Conservation (phyloP, 768 basidiomycete genomes). For the Rhizopogon salebrosus region DNA sequence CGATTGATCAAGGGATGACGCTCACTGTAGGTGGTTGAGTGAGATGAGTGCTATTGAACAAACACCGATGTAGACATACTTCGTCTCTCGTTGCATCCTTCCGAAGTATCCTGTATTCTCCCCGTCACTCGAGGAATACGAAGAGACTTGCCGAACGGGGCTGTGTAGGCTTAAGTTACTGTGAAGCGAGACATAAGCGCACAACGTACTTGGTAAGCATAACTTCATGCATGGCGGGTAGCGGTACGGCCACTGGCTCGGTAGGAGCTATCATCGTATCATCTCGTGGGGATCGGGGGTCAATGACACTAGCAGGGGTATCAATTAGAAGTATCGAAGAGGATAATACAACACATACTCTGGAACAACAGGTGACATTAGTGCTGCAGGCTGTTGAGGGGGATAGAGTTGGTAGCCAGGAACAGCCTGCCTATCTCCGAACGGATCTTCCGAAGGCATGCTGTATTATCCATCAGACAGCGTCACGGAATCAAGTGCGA, state of each 20-base stretch:
- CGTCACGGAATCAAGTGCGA: background rate
- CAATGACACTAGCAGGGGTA: constrained; percentile 8
- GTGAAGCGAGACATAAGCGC: background rate
- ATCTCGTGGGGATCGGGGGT: constrained; percentile 29
- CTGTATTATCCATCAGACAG: background rate
- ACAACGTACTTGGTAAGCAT: constrained; percentile 19
- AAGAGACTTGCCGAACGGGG: constrained; percentile 9
- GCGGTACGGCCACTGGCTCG: constrained; percentile 22
- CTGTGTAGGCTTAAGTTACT: constrained; percentile 7
- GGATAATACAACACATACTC: constrained; percentile 17
- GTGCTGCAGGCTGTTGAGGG: background rate
- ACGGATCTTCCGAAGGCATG: constrained; percentile 21
- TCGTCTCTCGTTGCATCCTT: constrained; percentile 10
- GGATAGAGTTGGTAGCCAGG: constrained; percentile 1
- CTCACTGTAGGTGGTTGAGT: constrained; percentile 36
- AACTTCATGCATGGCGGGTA: constrained; percentile 31
- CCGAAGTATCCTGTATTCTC: constrained; percentile 9
- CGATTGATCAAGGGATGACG: constrained; percentile 43
- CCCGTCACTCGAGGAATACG: constrained; percentile 15
- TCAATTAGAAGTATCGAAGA: background rate
- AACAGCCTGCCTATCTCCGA: constrained; percentile 17
- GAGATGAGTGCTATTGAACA: background rate
- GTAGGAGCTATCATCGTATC: constrained; percentile 19
- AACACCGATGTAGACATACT: constrained; percentile 17
- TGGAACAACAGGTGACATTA: constrained; percentile 8